phyloP scores from a whole-genome alignment of 768 basidiomycete genomes.

The Rossbeevera mucosa region DNA sequence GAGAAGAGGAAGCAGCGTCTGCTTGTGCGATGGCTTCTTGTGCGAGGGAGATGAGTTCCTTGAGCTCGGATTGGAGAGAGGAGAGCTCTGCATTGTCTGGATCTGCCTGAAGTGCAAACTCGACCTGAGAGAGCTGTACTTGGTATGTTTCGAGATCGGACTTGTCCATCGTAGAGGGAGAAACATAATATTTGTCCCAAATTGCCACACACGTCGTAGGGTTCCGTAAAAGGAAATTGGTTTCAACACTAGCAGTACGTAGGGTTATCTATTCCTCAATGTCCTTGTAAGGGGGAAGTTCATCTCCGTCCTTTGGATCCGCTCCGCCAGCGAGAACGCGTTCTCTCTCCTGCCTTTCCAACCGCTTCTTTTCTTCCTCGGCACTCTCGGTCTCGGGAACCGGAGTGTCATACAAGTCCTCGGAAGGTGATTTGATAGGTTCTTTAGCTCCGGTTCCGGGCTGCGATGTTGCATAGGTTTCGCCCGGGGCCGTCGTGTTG shows the following conservation, averaged over 20 bases:
- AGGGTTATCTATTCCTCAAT: constrained; percentile 20
- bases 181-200: not conserved
- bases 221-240: constrained; percentile 20
- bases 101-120: constrained; percentile 70
- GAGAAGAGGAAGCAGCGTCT: constrained; percentile 57
- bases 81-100: constrained; percentile 69
- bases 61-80: constrained; percentile 70
- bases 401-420: constrained; percentile 29
- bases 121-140: constrained; percentile 85
- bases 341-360: constrained; percentile 66
- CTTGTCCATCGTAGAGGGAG: constrained; percentile 37
- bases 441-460: constrained; percentile 8
- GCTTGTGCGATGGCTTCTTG: constrained; percentile 66
- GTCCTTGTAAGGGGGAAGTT: constrained; percentile 45
- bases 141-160: constrained; percentile 86
- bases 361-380: constrained; percentile 63
- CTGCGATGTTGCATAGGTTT: constrained; percentile 46
- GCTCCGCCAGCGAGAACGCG: constrained; percentile 34
- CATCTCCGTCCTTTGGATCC: constrained; percentile 24
- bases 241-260: not conserved
- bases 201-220: not conserved
- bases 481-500: constrained; percentile 18
- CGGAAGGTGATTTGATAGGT: constrained; percentile 22
- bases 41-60: constrained; percentile 79
- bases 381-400: constrained; percentile 44